Evolutionary conservation across 169 alveolate genomes (phyloP).

Genomic region (Toxoplasma gondii): DNA sequence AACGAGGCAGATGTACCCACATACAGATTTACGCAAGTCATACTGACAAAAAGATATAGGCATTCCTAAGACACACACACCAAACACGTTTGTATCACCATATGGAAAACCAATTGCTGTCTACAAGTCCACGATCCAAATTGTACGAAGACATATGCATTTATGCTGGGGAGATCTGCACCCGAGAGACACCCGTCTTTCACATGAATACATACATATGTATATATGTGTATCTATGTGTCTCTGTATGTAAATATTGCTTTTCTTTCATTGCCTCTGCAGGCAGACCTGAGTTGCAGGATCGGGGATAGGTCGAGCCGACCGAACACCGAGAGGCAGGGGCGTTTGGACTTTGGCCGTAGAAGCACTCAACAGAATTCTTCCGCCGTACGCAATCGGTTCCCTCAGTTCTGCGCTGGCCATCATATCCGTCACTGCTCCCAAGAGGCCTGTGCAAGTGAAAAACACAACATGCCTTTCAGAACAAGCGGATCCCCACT

Average conservation of each 20-base stretch:
- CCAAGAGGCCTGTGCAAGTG: conserved; percentile 56
- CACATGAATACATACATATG: conserved; percentile 46
- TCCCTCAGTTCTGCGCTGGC: conserved; percentile 70
- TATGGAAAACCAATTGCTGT: no score
- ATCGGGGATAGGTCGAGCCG: conserved; percentile 40
- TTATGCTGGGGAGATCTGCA: no score
- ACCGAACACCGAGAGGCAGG: conserved; percentile 71
- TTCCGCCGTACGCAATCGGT: conserved; percentile 74
- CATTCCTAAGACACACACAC: no score
- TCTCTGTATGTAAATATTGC: no score
- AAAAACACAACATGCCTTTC: neutral
- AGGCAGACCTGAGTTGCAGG: conserved; percentile 17
- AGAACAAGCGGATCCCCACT: neutral
- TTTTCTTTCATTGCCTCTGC: no score
- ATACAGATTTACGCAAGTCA: neutral
- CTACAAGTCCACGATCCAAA: no score
- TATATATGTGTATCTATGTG: neutral
- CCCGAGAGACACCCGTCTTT: no score
- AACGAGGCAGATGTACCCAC: no score
- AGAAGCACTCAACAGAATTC: conserved; percentile 72
- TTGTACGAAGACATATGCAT: no score
- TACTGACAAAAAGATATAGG: no score
- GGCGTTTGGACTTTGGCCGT: conserved; percentile 76
- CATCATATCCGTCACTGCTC: conserved; percentile 73
- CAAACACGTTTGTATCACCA: no score